phyloP scores from a whole-genome alignment of 2,329 filamentous ascomycete species.

The Stemphylium vesicarium region DNA sequence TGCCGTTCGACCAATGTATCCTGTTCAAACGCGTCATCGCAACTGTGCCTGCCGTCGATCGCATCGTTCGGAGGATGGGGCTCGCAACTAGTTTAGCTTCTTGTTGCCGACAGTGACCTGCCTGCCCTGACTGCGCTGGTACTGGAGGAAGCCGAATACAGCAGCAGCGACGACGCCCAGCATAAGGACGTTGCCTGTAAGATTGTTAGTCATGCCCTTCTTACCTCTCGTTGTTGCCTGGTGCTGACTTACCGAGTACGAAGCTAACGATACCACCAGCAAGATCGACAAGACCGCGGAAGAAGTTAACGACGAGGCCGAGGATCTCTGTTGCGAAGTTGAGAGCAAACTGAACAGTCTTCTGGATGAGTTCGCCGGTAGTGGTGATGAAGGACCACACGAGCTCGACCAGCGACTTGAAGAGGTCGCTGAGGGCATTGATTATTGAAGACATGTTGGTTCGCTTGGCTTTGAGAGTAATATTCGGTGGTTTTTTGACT shows the following conservation, averaged over 20 bases:
- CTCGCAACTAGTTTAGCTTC: conserved; percentile 41
- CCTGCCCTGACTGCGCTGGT: conserved; percentile 45
- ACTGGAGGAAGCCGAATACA: conserved; percentile 45
- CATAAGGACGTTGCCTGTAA: conserved; percentile 44
- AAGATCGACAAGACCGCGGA: conserved; percentile 41
- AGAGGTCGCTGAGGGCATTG: conserved; percentile 40
- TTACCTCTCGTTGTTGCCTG: no score
- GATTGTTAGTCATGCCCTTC: conserved; percentile 12
- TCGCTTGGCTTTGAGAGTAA: not conserved
- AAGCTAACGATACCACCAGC: conserved; percentile 45
- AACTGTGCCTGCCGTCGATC: no score
- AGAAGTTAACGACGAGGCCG: conserved; percentile 42
- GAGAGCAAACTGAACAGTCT: conserved; percentile 37
- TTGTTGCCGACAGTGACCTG: conserved; percentile 46
- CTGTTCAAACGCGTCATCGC: no score
- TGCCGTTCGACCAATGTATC: no score
- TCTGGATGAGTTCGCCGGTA: conserved; percentile 38
- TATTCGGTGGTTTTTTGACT: conserved; percentile 1
- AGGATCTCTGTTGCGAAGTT: conserved; percentile 36
- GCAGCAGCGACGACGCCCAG: conserved; percentile 41
- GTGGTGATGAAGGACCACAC: conserved; percentile 47
- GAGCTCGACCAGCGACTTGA: conserved; percentile 41
- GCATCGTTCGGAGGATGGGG: no score
- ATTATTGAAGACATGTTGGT: conserved; percentile 44
- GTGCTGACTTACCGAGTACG: conserved; percentile 34